Conservation (phyloP, 2,329 filamentous ascomycete species). For the Apiospora saccharicola region DNA sequence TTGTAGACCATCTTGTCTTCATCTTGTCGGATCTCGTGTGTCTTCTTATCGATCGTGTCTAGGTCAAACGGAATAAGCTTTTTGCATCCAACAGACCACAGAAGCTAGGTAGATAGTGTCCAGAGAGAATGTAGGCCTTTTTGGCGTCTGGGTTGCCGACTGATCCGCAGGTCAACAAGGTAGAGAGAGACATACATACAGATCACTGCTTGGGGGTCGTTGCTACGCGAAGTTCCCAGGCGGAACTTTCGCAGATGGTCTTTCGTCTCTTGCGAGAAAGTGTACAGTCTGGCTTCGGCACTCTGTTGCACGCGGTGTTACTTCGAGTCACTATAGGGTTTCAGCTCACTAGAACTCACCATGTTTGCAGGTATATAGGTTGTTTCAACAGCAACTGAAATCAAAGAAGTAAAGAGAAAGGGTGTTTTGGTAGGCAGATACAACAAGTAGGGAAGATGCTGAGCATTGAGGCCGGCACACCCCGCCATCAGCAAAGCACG, state of each 20-base stretch:
- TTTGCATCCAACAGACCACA: not conserved
- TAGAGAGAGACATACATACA: slow-evolving; percentile 70
- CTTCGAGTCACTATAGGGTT: not conserved
- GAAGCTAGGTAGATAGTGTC: not conserved
- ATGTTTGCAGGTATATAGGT: slow-evolving; percentile 4
- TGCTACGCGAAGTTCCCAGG: slow-evolving; percentile 85
- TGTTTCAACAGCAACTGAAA: not conserved
- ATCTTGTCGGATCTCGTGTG: slow-evolving; percentile 86
- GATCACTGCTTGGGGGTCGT: slow-evolving; percentile 88
- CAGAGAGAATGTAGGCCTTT: not conserved
- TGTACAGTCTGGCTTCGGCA: slow-evolving; percentile 90
- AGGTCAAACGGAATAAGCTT: slow-evolving; percentile 31
- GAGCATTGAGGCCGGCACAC: slow-evolving; percentile 9
- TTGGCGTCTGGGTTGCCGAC: not conserved
- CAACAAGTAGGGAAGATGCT: not conserved
- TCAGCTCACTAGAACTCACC: not conserved
- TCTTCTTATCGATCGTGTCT: slow-evolving; percentile 92
- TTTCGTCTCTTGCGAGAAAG: slow-evolving; percentile 89
- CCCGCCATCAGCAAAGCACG: not conserved
- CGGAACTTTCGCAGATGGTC: slow-evolving; percentile 94
- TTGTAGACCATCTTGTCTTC: slow-evolving; percentile 81
- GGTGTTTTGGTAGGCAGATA: not conserved
- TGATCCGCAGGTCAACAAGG: not conserved
- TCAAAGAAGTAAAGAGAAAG: not conserved
- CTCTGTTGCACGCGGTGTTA: slow-evolving; percentile 46